These are phyloP conservation scores for Alloteropsis semialata DNA, from an alignment of 176 grass and related monocot species.

Conservation along the genomic window DNA sequence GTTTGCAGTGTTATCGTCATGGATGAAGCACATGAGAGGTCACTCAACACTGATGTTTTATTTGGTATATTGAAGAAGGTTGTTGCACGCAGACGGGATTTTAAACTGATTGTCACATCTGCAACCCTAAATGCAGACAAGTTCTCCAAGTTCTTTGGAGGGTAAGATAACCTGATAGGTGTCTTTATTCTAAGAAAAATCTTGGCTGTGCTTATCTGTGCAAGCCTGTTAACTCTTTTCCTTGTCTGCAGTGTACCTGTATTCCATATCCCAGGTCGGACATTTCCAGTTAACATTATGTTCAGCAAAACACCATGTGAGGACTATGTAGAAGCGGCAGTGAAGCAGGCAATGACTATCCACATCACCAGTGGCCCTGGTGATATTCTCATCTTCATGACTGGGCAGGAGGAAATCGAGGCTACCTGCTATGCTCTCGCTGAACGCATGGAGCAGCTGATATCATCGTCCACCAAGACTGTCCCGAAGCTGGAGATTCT, in stretches of 20 bases:
- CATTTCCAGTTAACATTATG: conserved; percentile 86
- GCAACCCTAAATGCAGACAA: conserved; percentile 95
- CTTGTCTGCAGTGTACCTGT: conserved; percentile 62
- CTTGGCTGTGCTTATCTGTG: conserved; percentile 2
- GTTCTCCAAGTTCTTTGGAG: conserved; percentile 98
- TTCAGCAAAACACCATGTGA: conserved; percentile 98
- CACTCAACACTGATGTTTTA: conserved; percentile 81
- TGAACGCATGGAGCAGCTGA: conserved; percentile 89
- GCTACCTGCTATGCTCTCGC: conserved; percentile 92
- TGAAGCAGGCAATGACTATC: conserved; percentile 95
- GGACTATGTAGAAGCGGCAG: conserved; percentile 96
- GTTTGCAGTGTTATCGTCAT: conserved; percentile 82
- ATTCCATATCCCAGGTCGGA: conserved; percentile 90
- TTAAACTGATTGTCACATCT: conserved; percentile 87
- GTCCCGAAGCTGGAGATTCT: conserved; percentile 88
- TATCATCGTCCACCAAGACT: conserved; percentile 72
- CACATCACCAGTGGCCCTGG: conserved; percentile 88
- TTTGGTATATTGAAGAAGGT: conserved; percentile 93
- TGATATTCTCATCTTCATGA: conserved; percentile 97
- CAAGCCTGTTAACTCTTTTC: conserved; percentile 9
- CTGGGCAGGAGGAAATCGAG: conserved; percentile 98
- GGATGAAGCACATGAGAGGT: conserved; percentile 99
- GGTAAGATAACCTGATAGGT: conserved; percentile 43
- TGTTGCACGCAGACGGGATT: conserved; percentile 68
- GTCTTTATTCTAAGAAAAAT: conserved; percentile 1